These are phyloP conservation scores for Ogataea sp. DNA, from an alignment of 805 yeast species.

Conservation along the genomic window DNA sequence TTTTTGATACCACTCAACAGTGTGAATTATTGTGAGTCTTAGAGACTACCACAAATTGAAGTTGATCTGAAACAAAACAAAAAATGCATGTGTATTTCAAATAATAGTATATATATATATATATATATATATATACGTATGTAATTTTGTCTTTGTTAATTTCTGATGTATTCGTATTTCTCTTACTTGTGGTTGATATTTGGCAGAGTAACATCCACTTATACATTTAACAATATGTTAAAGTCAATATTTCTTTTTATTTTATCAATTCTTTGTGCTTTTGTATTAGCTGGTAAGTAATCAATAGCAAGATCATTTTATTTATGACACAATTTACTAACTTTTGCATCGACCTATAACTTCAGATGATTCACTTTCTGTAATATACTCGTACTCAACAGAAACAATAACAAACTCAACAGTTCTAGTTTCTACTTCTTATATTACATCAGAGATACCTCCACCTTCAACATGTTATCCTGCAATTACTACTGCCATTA, in stretches of 20 bases:
- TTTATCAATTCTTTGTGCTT: too few relatives aligned
- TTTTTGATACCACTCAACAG: too few relatives aligned
- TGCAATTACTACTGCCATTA: slow-evolving; percentile 1
- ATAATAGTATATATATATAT: too few relatives aligned
- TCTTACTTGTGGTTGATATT: too few relatives aligned
- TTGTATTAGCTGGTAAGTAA: too few relatives aligned
- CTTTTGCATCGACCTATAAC: neutral
- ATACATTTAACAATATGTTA: neutral
- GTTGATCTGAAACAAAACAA: too few relatives aligned
- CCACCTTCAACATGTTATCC: neutral
- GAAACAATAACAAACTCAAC: neutral
- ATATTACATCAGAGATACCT: neutral
- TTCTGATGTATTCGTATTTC: neutral
- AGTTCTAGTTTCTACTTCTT: neutral
- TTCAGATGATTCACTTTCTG: neutral
- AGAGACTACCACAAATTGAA: too few relatives aligned
- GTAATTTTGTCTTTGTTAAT: neutral
- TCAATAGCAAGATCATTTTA: neutral
- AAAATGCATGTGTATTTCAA: neutral
- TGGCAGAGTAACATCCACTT: neutral
- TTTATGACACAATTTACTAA: neutral
- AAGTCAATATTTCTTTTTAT: too few relatives aligned
- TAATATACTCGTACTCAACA: neutral
- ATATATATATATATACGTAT: neutral
- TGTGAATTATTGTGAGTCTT: too few relatives aligned